A percentile compares a stretch with the other conserved stretches of the same genome.
These are phyloP conservation scores for Cytospora piceicola DNA, from an alignment of 2,329 filamentous ascomycete genomes.

Conservation along the genomic window DNA sequence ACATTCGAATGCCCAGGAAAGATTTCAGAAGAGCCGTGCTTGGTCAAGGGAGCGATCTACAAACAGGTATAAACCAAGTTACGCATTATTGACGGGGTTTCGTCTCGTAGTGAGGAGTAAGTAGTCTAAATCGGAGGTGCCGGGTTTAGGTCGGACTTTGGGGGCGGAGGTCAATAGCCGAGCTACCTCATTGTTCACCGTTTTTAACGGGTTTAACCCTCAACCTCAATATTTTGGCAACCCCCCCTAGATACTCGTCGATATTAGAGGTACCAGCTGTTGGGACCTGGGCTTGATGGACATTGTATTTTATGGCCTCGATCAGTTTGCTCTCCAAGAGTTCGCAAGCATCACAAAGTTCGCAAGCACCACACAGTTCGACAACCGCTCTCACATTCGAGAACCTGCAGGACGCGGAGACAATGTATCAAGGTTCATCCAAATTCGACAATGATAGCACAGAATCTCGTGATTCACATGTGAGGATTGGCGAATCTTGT, in stretches of 20 bases:
- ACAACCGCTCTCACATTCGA: too few species aligned
- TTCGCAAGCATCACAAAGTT: neutral
- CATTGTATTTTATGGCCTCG: neutral
- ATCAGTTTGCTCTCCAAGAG: neutral
- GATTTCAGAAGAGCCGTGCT: neutral
- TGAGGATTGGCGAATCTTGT: too few species aligned
- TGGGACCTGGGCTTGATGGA: too few species aligned
- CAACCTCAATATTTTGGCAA: neutral
- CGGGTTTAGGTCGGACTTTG: constrained; percentile 25
- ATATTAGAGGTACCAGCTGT: too few species aligned
- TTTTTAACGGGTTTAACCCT: neutral
- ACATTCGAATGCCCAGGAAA: neutral
- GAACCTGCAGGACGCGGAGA: neutral
- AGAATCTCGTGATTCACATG: too few species aligned
- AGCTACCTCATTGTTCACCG: neutral
- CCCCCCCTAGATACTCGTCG: too few species aligned
- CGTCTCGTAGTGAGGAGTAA: neutral
- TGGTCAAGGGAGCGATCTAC: neutral
- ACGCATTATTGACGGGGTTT: neutral
- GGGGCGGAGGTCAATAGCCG: neutral
- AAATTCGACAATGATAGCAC: neutral
- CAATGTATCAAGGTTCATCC: neutral
- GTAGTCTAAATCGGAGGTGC: neutral
- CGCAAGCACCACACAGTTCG: too few species aligned
- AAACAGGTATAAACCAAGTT: neutral